Conservation (phyloP, 257 asterid species). For the Primulina tabacum region DNA sequence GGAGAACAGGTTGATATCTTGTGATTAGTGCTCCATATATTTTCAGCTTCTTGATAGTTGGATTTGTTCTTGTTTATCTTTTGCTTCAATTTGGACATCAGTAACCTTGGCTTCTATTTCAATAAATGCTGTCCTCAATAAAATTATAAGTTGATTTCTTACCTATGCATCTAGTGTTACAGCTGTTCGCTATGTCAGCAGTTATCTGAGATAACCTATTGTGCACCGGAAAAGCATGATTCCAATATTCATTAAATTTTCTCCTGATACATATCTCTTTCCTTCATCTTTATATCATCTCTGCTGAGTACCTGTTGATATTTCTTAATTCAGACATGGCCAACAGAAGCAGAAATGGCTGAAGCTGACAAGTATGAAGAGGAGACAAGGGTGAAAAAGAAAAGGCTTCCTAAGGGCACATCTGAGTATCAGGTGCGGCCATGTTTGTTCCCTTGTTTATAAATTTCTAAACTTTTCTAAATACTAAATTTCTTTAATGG, state of each 20-base stretch:
- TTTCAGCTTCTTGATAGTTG: conserved; percentile 23
- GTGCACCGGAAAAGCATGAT: conserved; percentile 4
- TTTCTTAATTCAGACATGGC: conserved; percentile 75
- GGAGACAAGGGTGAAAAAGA: conserved; percentile 58
- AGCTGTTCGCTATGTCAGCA: not conserved
- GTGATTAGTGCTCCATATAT: conserved; percentile 2
- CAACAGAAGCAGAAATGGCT: conserved; percentile 94
- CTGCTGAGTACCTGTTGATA: conserved; percentile 6
- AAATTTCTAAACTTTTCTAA: not conserved
- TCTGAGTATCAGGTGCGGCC: conserved; percentile 86
- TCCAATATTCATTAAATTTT: conserved; percentile 12
- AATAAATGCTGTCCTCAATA: not conserved
- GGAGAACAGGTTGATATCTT: conserved; percentile 80
- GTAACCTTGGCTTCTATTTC: not conserved
- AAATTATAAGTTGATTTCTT: not conserved
- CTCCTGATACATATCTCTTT: conserved; percentile 5
- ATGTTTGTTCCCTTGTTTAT: conserved; percentile 15
- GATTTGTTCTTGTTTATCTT: not conserved
- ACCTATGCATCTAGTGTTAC: not conserved
- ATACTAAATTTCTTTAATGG: not conserved
- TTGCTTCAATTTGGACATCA: not conserved
- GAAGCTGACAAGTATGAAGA: conserved; percentile 65
- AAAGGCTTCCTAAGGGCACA: conserved; percentile 69
- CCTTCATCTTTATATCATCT: conserved; percentile 15
- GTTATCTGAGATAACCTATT: not conserved